Conservation (phyloP, 345 rosid species). For the Eucalyptus camaldulensis region DNA sequence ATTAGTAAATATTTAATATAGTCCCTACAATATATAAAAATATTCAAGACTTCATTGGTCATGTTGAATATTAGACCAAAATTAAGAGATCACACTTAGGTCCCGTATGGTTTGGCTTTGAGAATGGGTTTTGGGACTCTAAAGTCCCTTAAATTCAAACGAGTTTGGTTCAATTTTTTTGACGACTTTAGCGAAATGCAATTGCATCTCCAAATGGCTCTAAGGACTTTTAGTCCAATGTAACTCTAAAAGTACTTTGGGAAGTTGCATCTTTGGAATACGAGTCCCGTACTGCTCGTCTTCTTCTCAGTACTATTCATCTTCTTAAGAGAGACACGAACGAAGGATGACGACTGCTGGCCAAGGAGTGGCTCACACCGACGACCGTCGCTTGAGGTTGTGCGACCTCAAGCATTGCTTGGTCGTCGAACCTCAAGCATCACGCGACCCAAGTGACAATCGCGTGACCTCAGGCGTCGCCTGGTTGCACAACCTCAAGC, state of each 20-base stretch:
- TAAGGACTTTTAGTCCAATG: accelerated
- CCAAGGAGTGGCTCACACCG: too few species aligned
- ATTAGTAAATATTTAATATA: too few species aligned
- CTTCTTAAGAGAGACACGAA: accelerated
- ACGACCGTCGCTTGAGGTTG: accelerated
- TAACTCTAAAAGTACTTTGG: accelerated
- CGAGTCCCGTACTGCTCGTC: accelerated
- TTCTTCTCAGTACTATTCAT: too few species aligned
- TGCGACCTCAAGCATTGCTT: too few species aligned
- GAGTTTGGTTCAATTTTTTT: too few species aligned
- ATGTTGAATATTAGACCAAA: too few species aligned
- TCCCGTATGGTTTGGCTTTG: accelerated
- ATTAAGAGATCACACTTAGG: too few species aligned
- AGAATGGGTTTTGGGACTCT: too few species aligned
- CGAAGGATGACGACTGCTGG: accelerated
- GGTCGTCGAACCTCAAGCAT: accelerated
- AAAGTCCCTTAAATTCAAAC: too few species aligned
- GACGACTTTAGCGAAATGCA: accelerated
- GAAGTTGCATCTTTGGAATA: too few species aligned
- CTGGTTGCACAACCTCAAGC: accelerated
- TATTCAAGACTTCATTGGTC: too few species aligned
- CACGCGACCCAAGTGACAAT: accelerated
- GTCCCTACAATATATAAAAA: accelerated
- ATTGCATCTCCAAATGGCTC: accelerated
- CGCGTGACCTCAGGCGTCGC: too few species aligned